phyloP scores from a whole-genome alignment of 1,284 basidiomycete genomes.

The Laetiporus sulphureus region DNA sequence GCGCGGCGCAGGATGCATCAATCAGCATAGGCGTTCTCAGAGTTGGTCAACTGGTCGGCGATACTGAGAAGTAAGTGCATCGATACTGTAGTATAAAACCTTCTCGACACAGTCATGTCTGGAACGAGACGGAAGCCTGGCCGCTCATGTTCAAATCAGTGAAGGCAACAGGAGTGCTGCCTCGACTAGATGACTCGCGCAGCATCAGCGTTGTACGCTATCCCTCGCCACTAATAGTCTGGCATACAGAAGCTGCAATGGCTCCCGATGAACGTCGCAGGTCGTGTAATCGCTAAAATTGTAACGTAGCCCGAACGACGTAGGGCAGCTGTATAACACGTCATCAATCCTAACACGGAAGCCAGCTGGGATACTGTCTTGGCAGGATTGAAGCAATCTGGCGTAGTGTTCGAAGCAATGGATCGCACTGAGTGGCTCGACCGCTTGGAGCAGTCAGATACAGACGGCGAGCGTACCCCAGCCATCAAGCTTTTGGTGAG shows the following conservation, averaged over 20 bases:
- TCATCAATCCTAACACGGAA: constrained; percentile 35
- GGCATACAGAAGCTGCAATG: constrained; percentile 36
- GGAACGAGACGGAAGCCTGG: constrained; percentile 52
- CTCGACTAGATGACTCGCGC: constrained; percentile 33
- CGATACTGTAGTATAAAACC: neutral
- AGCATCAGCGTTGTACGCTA: constrained; percentile 1
- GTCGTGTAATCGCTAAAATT: constrained; percentile 43
- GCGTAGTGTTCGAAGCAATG: constrained; percentile 39
- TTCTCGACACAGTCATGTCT: constrained; percentile 36
- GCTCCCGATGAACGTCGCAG: constrained; percentile 55
- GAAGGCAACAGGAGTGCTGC: constrained; percentile 38
- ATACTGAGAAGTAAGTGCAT: constrained; percentile 29
- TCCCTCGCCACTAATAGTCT: neutral
- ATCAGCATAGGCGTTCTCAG: constrained; percentile 36
- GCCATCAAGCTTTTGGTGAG: constrained; percentile 10
- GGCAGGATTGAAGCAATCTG: constrained; percentile 31
- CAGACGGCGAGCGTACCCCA: constrained; percentile 8
- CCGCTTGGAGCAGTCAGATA: constrained; percentile 31
- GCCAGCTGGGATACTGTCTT: constrained; percentile 39
- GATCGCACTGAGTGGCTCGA: constrained; percentile 41
- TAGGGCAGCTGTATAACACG: constrained; percentile 35
- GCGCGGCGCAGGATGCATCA: constrained; percentile 25
- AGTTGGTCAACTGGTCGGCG: constrained; percentile 48
- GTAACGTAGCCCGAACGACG: constrained; percentile 12
- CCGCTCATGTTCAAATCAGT: constrained; percentile 31